phyloP scores from a whole-genome alignment of 371 early-diverging fungal species.

The Mucor mucedo region DNA sequence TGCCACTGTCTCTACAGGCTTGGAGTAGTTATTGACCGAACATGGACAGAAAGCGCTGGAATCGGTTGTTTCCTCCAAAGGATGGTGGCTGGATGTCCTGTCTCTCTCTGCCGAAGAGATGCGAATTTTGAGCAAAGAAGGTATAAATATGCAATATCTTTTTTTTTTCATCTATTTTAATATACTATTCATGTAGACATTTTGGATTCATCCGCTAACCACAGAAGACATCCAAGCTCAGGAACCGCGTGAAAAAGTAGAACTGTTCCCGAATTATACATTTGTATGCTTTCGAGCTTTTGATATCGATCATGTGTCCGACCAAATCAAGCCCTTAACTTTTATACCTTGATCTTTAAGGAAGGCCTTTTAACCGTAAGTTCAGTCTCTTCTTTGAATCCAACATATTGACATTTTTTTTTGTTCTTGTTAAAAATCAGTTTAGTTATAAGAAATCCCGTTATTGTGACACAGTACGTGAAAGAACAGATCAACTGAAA shows the following conservation, averaged over 20 bases:
- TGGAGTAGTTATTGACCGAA: conserved; percentile 32
- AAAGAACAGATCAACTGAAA: conserved; percentile 45
- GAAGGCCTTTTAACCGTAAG: conserved; percentile 65
- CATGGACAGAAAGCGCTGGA: conserved; percentile 45
- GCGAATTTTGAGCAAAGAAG: conserved; percentile 67
- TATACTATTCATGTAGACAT: conserved; percentile 42
- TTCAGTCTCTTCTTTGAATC: no score
- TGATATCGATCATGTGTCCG: conserved; percentile 60
- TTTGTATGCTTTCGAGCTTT: conserved; percentile 74
- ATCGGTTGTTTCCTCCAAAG: conserved; percentile 51
- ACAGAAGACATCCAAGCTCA: conserved; percentile 74
- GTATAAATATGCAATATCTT: not conserved
- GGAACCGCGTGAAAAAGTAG: conserved; percentile 79
- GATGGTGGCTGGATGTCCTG: conserved; percentile 90
- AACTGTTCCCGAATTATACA: conserved; percentile 72
- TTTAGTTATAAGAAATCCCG: conserved; percentile 45
- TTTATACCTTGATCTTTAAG: conserved; percentile 82
- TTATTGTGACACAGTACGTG: conserved; percentile 38
- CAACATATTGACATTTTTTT: no score
- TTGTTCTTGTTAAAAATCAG: conserved; percentile 16
- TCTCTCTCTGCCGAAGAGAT: conserved; percentile 84
- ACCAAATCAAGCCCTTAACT: conserved; percentile 67
- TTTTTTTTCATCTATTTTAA: not conserved
- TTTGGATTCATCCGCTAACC: conserved; percentile 76
- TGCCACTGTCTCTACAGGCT: not conserved